Evolutionary conservation across 768 basidiomycete species (phyloP).

Genomic region (Boletus rubropictus): DNA sequence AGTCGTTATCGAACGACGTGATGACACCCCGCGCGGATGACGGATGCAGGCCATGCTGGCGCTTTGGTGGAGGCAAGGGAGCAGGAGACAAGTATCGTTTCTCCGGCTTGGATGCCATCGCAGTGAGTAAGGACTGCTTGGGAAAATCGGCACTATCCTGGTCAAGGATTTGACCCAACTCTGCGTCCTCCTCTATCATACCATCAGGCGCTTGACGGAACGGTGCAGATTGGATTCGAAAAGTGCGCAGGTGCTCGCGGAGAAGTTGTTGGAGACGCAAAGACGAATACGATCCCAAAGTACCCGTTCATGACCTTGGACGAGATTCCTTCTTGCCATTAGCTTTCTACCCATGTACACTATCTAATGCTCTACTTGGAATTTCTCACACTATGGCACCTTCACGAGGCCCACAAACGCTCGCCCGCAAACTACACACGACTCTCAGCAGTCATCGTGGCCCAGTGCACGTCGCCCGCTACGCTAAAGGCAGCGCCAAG

Average conservation of each 20-base stretch:
- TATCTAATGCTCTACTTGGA: neutral
- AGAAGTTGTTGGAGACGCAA: conserved; percentile 6
- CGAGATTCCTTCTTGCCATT: too few relatives aligned
- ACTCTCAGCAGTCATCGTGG: conserved; percentile 69
- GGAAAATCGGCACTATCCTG: too few relatives aligned
- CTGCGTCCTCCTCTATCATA: too few relatives aligned
- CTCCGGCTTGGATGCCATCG: conserved; percentile 33
- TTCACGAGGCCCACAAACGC: conserved; percentile 46
- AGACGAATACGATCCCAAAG: neutral
- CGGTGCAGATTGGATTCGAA: conserved; percentile 22
- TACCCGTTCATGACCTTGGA: too few relatives aligned
- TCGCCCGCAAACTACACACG: conserved; percentile 58
- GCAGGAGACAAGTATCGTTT: conserved; percentile 49
- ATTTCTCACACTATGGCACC: conserved; percentile 38
- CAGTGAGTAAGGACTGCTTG: neutral
- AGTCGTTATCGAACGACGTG: conserved; percentile 45
- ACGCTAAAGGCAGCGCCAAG: conserved; percentile 81
- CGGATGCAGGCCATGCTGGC: conserved; percentile 33
- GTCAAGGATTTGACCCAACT: too few relatives aligned
- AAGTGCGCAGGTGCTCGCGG: conserved; percentile 13
- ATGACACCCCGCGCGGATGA: conserved; percentile 11
- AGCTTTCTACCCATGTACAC: too few relatives aligned
- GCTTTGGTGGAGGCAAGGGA: conserved; percentile 53
- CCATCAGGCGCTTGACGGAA: conserved; percentile 18
- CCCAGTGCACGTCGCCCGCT: conserved; percentile 84